A percentile compares a stretch with the other conserved stretches of the same genome.
These are phyloP conservation scores for Puccinellia tenuiflora DNA, from an alignment of 176 grass and related monocot genomes.

Conservation along the genomic window DNA sequence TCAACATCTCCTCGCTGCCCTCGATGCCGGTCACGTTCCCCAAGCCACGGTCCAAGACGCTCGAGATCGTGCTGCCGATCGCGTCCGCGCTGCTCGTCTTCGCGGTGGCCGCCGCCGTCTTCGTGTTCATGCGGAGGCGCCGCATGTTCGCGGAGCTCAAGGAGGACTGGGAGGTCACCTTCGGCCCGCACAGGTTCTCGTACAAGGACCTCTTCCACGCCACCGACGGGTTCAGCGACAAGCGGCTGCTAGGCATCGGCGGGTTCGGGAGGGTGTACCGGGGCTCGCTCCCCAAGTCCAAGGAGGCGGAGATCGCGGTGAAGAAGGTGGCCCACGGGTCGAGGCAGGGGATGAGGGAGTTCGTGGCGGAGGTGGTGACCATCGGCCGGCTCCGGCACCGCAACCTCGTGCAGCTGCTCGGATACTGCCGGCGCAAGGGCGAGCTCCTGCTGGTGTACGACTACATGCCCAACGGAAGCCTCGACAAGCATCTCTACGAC, in stretches of 20 bases:
- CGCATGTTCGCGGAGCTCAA: conserved; percentile 59
- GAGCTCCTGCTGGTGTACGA: conserved; percentile 86
- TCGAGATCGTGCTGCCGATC: conserved; percentile 43
- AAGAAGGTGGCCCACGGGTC: conserved; percentile 81
- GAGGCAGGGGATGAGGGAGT: conserved; percentile 67
- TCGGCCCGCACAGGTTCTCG: conserved; percentile 62
- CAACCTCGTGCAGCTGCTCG: conserved; percentile 74
- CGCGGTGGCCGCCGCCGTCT: conserved; percentile 25
- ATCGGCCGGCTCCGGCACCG: conserved; percentile 75
- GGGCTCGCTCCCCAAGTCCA: conserved; percentile 41
- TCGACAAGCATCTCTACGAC: conserved; percentile 62
- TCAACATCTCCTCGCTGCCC: conserved; percentile 57
- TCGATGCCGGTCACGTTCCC: conserved; percentile 37
- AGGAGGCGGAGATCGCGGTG: conserved; percentile 62
- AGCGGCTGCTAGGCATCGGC: conserved; percentile 50
- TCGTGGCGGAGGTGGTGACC: conserved; percentile 71
- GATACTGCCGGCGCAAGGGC: conserved; percentile 74
- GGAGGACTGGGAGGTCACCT: conserved; percentile 62
- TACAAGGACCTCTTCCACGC: conserved; percentile 64
- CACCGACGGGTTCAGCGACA: conserved; percentile 66
- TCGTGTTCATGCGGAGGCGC: conserved; percentile 31
- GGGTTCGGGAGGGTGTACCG: conserved; percentile 78
- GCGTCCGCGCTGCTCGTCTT: conserved; percentile 44
- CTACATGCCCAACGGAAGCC: conserved; percentile 86
- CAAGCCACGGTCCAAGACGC: conserved; percentile 42